These are phyloP conservation scores for Puccinia coronata DNA, from an alignment of 1,284 basidiomycete genomes.

Conservation along the genomic window DNA sequence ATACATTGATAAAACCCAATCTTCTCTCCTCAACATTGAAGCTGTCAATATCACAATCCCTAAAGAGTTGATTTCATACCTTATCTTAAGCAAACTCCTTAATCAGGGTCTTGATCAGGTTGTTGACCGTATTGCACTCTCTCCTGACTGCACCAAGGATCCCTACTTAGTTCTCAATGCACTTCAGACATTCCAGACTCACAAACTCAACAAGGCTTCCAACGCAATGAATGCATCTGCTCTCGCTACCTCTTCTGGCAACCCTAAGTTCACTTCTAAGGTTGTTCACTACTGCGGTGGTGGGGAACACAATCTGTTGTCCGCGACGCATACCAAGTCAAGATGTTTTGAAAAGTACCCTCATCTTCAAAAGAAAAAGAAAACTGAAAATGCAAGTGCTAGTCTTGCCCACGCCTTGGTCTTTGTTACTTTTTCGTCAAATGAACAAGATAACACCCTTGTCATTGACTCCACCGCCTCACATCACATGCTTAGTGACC, in stretches of 20 bases:
- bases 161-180: not conserved
- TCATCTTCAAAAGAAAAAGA: not conserved
- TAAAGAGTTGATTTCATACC: not conserved
- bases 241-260: not conserved
- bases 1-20: not conserved
- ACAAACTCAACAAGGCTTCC: not conserved
- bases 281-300: not conserved
- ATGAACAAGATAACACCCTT: not conserved
- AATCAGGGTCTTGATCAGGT: not conserved
- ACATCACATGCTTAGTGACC: constrained; percentile 10
- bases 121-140: not conserved
- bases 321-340: not conserved
- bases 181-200: not conserved
- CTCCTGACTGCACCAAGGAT: not conserved
- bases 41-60: not conserved
- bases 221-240: too few species aligned
- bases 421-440: not conserved
- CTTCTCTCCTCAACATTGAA: not conserved
- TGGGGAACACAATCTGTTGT: not conserved
- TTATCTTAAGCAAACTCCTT: not conserved
- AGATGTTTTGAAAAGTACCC: not conserved
- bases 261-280: not conserved
- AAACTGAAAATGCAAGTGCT: not conserved
- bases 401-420: not conserved
- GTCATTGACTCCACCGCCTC: not conserved